These are phyloP conservation scores for Colletotrichum acutatum DNA, from an alignment of 2,329 filamentous ascomycete genomes.

Conservation along the genomic window DNA sequence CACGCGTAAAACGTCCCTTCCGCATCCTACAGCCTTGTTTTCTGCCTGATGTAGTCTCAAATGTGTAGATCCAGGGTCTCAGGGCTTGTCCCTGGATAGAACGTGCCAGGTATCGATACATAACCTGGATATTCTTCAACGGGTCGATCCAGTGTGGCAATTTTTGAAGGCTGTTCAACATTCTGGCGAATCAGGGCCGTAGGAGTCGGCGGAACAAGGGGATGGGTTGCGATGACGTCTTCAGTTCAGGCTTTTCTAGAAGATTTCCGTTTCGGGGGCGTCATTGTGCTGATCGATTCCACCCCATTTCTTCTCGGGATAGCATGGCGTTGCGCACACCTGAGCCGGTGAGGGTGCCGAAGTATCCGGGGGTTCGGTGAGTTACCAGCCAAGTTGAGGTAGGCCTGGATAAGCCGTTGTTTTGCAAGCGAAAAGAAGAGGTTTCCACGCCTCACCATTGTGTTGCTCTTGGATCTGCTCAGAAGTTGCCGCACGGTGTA, in stretches of 20 bases:
- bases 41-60: too few species aligned
- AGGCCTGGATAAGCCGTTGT: neutral
- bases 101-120: neutral
- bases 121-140: neutral
- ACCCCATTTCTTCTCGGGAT: neutral
- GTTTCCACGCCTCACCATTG: too few species aligned
- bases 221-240: neutral
- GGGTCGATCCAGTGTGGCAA: neutral
- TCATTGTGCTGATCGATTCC: neutral
- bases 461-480: too few species aligned
- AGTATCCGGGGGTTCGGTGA: neutral
- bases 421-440: neutral
- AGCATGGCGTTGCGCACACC: neutral
- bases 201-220: neutral
- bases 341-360: neutral
- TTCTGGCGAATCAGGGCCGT: neutral
- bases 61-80: neutral
- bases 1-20: neutral
- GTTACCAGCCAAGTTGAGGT: neutral
- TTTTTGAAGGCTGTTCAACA: neutral
- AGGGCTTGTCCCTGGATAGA: neutral
- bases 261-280: conserved; percentile 1
- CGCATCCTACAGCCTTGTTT: neutral
- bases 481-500: too few species aligned
- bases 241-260: neutral